Conservation (phyloP, 192 early-diverging fungal genomes). For the Gonapodya prolifera region DNA sequence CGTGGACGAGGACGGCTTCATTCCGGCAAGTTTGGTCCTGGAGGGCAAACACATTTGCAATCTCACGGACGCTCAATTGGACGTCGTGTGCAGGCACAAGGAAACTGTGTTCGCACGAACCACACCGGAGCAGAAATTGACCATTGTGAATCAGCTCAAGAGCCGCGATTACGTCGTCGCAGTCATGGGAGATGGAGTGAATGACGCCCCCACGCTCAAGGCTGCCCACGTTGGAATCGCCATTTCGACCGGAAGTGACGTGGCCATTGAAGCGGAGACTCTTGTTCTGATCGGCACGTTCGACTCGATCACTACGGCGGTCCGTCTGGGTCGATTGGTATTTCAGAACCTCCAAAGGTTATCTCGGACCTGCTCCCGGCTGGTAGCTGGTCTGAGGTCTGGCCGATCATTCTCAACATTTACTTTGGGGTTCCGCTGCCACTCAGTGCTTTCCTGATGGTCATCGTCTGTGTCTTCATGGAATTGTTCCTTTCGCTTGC, state of each 20-base stretch:
- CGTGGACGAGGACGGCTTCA: not conserved
- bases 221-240: conserved; percentile 79
- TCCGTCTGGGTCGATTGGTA: conserved; percentile 66
- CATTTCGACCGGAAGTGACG: conserved; percentile 70
- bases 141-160: conserved; percentile 41
- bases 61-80: conserved; percentile 38
- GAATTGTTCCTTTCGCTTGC: conserved; percentile 50
- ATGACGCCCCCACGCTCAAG: conserved; percentile 32
- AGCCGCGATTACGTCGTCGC: conserved; percentile 48
- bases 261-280: conserved; percentile 37
- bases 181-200: conserved; percentile 13
- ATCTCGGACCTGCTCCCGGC: conserved; percentile 37
- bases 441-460: conserved; percentile 20
- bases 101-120: conserved; percentile 81
- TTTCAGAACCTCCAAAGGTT: conserved; percentile 73
- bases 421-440: conserved; percentile 63
- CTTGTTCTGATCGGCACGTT: conserved; percentile 39
- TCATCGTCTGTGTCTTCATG: conserved; percentile 27
- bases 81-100: conserved; percentile 42
- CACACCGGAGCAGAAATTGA: conserved; percentile 74
- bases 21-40: not conserved
- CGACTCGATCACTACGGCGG: conserved; percentile 52
- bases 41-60: not conserved
- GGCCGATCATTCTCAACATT: conserved; percentile 64
- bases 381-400: conserved; percentile 50